A percentile compares a stretch with the other conserved stretches of the same genome.
These are phyloP conservation scores for Simplicillium sp. DNA, from an alignment of 2,329 filamentous ascomycete genomes.

Conservation along the genomic window DNA sequence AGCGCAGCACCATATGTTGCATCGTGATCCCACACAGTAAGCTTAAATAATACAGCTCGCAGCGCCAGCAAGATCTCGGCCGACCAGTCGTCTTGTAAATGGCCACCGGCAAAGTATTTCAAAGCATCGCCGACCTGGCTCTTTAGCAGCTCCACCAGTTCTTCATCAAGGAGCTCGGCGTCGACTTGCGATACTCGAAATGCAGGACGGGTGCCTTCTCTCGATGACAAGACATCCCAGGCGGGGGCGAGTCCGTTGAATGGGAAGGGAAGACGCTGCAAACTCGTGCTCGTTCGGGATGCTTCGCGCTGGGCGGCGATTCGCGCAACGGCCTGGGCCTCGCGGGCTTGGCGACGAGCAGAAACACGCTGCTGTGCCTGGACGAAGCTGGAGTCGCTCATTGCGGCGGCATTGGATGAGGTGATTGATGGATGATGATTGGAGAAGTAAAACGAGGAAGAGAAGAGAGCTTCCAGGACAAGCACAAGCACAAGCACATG, in stretches of 20 bases:
- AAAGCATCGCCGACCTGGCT: constrained; percentile 79
- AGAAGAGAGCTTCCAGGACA: no score
- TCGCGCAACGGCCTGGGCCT: constrained; percentile 52
- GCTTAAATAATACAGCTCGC: constrained; percentile 78
- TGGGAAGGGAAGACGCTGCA: constrained; percentile 52
- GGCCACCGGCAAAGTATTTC: constrained; percentile 69
- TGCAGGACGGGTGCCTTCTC: constrained; percentile 71
- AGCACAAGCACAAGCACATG: no score
- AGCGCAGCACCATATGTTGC: constrained; percentile 89
- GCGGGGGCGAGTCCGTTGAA: constrained; percentile 47
- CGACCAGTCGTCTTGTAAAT: constrained; percentile 78
- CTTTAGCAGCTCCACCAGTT: constrained; percentile 77
- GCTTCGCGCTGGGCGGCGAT: constrained; percentile 39
- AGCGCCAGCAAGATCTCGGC: constrained; percentile 74
- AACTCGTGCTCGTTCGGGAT: constrained; percentile 41
- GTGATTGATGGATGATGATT: no score
- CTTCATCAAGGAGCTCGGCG: constrained; percentile 88
- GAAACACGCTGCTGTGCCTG: constrained; percentile 82
- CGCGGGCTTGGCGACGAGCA: constrained; percentile 68
- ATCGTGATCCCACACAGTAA: constrained; percentile 93
- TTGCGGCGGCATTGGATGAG: constrained; percentile 21
- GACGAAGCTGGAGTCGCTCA: constrained; percentile 62
- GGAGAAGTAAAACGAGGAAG: no score
- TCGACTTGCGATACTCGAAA: constrained; percentile 96
- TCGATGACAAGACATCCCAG: constrained; percentile 64